Base-by-base conservation (phyloP, 2,329 filamentous ascomycete genomes). In the Allantophomopsis cytisporea region DNA sequence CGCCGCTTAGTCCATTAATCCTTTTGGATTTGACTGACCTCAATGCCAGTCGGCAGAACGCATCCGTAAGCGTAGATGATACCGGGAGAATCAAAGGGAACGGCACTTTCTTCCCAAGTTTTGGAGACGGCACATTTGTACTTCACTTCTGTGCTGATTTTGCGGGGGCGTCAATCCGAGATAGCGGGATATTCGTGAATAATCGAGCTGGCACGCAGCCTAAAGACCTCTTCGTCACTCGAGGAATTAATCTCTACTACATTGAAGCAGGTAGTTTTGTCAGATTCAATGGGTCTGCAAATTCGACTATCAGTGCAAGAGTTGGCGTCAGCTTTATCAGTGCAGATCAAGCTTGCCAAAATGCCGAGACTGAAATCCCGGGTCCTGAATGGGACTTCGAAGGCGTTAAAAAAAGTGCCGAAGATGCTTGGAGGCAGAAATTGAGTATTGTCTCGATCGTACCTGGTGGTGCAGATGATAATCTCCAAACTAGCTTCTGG, bases 301-400 rank as follows among this genome's bases (percentile, higher is more conserved):
- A 50, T 0, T 48, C 35, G 13, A 59, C 60, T 2, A 59, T 84
- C n/a, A 54, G 68, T 7, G 78, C 69, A 8, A 68, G 80, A 18
- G 73, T 80, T 5, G 79, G 78, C 0, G 60, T 80, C 12, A 83
- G 78, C 49, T 80, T 82, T 55, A 73, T 83, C 50, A 79, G 72
- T 52, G 59, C 62, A 2, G 63, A 69, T 1, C 69, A 76, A 52
- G 80, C 80, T 0, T 86, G 81, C 50, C 52, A 62, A 10, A 80
- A 78, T 50, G 80, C 73, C 0, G 74, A 83, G 53, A 56, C 51
- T 0, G 80, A 85, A 48, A 77, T 83, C 14, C 23, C 23, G 23
- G 23, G 23, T 28, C 73, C 80, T 0, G 56, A 69, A 11, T 80
- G 71, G 37, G 68, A 81, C 50, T 82, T 84, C 44, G 61, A 72